Evolutionary conservation across 108 stramenopile species (phyloP).

Genomic region (Cyclotella atomus): DNA sequence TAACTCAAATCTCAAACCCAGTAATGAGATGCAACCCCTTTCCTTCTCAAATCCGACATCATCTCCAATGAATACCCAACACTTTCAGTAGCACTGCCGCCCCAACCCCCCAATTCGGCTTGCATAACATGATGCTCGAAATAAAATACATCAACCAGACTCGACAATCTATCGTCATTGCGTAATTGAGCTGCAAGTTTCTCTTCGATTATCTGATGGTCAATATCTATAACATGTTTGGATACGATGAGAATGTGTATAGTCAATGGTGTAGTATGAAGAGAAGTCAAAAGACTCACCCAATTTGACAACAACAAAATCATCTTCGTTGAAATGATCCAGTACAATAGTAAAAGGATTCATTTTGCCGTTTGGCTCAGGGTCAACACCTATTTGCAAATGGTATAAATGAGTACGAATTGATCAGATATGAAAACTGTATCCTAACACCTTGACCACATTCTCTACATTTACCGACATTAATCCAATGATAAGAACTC

Average conservation of each 20-base stretch:
- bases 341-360: slow-evolving; percentile 55
- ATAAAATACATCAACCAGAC: background rate
- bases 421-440: no score
- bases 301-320: slow-evolving; percentile 15
- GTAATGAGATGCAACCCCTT: background rate
- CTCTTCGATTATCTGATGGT: background rate
- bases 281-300: background rate
- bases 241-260: background rate
- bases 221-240: slow-evolving; percentile 14
- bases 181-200: background rate
- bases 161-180: background rate
- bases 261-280: background rate
- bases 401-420: no score
- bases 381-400: slow-evolving; percentile 51
- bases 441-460: no score
- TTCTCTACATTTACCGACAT: background rate
- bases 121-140: background rate
- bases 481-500: slow-evolving; percentile 63
- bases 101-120: background rate
- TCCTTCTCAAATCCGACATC: background rate
- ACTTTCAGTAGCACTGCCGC: background rate
- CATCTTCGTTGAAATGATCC: slow-evolving; percentile 44
- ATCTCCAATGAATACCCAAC: background rate
- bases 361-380: slow-evolving; percentile 5
- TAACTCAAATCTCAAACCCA: background rate